These are phyloP conservation scores for Jatropha curcas DNA, from an alignment of 345 rosid species.

Conservation along the genomic window DNA sequence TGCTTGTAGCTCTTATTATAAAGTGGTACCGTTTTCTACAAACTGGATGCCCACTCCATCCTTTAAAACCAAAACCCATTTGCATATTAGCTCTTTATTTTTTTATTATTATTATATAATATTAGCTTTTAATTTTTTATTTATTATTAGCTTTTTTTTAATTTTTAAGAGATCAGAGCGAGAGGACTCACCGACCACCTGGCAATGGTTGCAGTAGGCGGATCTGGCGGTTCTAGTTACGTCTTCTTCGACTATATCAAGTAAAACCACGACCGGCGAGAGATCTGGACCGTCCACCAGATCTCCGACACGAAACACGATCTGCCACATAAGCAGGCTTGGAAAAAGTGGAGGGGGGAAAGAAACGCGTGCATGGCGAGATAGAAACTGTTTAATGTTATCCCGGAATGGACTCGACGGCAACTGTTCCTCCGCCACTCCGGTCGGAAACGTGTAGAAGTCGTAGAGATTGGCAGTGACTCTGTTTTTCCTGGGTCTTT, in stretches of 20 bases:
- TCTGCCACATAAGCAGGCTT: slow-evolving; percentile 45
- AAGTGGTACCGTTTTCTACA: slow-evolving; percentile 74
- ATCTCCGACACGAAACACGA: not conserved
- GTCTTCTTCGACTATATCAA: slow-evolving; percentile 71
- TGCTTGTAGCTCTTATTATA: slow-evolving; percentile 46
- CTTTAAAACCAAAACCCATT: slow-evolving; percentile 28
- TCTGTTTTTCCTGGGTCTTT: slow-evolving; percentile 49
- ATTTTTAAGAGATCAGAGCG: slow-evolving; percentile 4
- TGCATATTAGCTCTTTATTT: slow-evolving; percentile 3
- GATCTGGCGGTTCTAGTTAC: slow-evolving; percentile 68
- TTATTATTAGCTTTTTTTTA: no score
- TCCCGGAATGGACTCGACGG: slow-evolving; percentile 48
- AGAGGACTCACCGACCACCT: slow-evolving; percentile 70
- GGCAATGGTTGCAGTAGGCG: slow-evolving; percentile 76
- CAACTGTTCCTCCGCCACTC: slow-evolving; percentile 9
- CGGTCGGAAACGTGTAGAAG: slow-evolving; percentile 43
- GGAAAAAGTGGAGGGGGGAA: slow-evolving; percentile 56
- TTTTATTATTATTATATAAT: no score
- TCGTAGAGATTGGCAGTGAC: slow-evolving; percentile 55
- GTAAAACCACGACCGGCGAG: slow-evolving; percentile 14
- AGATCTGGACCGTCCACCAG: not conserved
- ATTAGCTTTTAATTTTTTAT: no score
- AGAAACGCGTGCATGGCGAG: slow-evolving; percentile 45
- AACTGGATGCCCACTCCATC: slow-evolving; percentile 84
- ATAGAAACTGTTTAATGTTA: slow-evolving; percentile 42